A percentile compares a stretch with the other conserved stretches of the same genome.
Conservation (phyloP, 441 rosid genomes). For the Jatropha multifida region DNA sequence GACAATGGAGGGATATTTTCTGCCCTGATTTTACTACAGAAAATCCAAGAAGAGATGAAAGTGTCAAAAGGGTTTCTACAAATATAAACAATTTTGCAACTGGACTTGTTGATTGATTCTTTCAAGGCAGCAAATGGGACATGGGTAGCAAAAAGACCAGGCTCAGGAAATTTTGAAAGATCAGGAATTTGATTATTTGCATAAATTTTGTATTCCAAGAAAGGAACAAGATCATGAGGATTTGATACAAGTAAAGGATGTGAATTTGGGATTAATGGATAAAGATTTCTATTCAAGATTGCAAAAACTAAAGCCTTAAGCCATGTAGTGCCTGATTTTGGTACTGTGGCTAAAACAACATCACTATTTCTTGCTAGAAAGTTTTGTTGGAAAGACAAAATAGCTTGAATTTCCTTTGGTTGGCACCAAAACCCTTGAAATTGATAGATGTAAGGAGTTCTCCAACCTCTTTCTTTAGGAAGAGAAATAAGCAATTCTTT, state of each 20-base stretch:
- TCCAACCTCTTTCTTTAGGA: conserved; percentile 68
- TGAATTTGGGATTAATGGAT: conserved; percentile 14
- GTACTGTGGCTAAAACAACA: conserved; percentile 58
- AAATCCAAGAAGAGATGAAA: conserved; percentile 65
- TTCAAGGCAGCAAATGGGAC: conserved; percentile 47
- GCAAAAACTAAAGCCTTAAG: conserved; percentile 64
- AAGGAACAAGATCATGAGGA: conserved; percentile 82
- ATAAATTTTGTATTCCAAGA: conserved; percentile 69
- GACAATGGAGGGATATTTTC: conserved; percentile 31
- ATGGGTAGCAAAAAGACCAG: conserved; percentile 67
- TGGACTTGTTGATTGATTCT: conserved; percentile 35
- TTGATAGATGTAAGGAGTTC: conserved; percentile 51
- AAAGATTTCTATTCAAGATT: conserved; percentile 40
- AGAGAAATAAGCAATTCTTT: conserved; percentile 48
- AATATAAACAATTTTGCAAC: conserved; percentile 51
- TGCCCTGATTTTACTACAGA: conserved; percentile 38
- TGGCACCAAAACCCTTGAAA: conserved; percentile 85
- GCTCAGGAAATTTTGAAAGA: conserved; percentile 43
- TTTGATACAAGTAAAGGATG: conserved; percentile 66
- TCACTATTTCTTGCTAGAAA: conserved; percentile 45
- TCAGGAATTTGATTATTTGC: conserved; percentile 47
- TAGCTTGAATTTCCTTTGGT: conserved; percentile 62
- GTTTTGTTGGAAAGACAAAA: conserved; percentile 55
- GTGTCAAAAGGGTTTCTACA: conserved; percentile 81
- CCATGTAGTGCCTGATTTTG: conserved; percentile 94